A percentile compares a stretch with the other conserved stretches of the same genome.
phyloP scores from a whole-genome alignment of 768 basidiomycete genomes.

The Boletus barrowsii region DNA sequence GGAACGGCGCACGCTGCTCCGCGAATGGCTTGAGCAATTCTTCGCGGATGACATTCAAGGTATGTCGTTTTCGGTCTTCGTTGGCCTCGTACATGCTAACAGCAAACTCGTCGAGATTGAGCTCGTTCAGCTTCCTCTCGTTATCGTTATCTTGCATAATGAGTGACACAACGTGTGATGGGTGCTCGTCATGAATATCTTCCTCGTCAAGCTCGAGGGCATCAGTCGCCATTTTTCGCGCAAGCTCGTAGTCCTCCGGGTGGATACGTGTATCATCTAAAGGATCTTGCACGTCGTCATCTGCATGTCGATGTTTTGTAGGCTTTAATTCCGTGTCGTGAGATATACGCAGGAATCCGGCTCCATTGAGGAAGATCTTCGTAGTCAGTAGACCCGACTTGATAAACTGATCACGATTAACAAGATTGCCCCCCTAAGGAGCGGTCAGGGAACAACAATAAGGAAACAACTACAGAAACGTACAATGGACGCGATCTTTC shows the following conservation, averaged over 20 bases:
- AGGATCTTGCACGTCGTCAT: constrained; percentile 78
- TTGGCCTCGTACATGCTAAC: constrained; percentile 84
- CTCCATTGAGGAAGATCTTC: constrained; percentile 88
- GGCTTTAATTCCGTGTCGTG: constrained; percentile 66
- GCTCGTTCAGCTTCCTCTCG: constrained; percentile 78
- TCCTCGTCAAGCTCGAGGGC: constrained; percentile 97
- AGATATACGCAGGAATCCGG: constrained; percentile 85
- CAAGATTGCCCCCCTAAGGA: constrained; percentile 76
- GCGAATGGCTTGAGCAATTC: constrained; percentile 81
- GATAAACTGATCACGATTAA: constrained; percentile 87
- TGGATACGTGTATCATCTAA: constrained; percentile 95
- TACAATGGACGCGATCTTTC: constrained; percentile 76
- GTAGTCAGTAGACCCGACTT: constrained; percentile 76
- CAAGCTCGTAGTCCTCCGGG: constrained; percentile 95
- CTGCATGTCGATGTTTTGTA: constrained; percentile 54
- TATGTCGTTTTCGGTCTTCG: constrained; percentile 83
- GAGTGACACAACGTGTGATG: constrained; percentile 81
- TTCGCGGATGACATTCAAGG: constrained; percentile 81
- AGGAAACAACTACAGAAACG: constrained; percentile 23
- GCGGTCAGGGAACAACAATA: background rate
- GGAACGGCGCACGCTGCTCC: constrained; percentile 69
- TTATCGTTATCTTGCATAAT: constrained; percentile 84
- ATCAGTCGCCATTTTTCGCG: constrained; percentile 97
- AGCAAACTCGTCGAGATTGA: constrained; percentile 95
- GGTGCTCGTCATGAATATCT: constrained; percentile 88